Conservation (phyloP, 2,329 filamentous ascomycete species). For the Xylariaceae sp. region DNA sequence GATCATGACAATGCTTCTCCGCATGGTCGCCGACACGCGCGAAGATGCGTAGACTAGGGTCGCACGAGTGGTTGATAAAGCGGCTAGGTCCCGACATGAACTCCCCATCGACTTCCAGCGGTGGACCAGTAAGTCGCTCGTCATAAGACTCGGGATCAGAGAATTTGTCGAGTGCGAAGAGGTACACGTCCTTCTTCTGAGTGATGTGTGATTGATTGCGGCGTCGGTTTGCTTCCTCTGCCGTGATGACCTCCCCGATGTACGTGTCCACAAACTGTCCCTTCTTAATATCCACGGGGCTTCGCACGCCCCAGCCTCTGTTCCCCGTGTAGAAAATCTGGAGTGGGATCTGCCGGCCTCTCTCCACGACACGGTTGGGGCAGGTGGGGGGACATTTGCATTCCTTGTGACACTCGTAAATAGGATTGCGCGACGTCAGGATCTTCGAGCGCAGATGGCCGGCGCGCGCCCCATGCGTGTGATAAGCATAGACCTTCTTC, state of each 20-base stretch:
- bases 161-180: slow-evolving; percentile 82
- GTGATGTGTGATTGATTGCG: slow-evolving; percentile 53
- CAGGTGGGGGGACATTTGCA: slow-evolving; percentile 64
- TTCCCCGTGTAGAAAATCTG: slow-evolving; percentile 72
- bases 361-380: slow-evolving; percentile 72
- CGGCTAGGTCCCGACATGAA: slow-evolving; percentile 73
- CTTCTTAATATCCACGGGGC: slow-evolving; percentile 57
- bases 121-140: slow-evolving; percentile 49
- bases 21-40: slow-evolving; percentile 74
- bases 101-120: slow-evolving; percentile 66
- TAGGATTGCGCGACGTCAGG: slow-evolving; percentile 53
- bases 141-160: slow-evolving; percentile 54
- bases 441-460: slow-evolving; percentile 51
- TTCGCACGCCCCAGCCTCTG: slow-evolving; percentile 74
- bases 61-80: slow-evolving; percentile 80
- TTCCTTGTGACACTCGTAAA: slow-evolving; percentile 76
- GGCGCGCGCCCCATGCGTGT: slow-evolving; percentile 47
- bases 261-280: slow-evolving; percentile 82
- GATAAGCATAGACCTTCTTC: slow-evolving; percentile 59
- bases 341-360: slow-evolving; percentile 65
- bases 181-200: slow-evolving; percentile 69
- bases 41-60: slow-evolving; percentile 76
- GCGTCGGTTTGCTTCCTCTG: slow-evolving; percentile 60
- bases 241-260: slow-evolving; percentile 66
- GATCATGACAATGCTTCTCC: slow-evolving; percentile 69